Conservation (phyloP, 2,329 filamentous ascomycete genomes). For the Beauveria varroae region DNA sequence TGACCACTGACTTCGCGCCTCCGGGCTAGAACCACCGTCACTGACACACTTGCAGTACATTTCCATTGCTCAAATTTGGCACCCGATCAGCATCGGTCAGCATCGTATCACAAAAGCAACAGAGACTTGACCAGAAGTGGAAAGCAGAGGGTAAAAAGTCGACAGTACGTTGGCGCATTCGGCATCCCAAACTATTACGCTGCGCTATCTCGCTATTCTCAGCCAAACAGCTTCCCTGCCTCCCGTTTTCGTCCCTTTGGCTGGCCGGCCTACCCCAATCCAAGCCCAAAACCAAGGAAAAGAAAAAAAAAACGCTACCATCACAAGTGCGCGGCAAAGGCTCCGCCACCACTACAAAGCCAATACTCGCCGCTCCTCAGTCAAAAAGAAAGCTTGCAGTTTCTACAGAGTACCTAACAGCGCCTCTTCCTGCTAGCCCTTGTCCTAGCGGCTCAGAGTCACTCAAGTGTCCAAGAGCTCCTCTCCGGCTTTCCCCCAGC, state of each 20-base stretch:
- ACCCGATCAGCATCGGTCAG: not conserved
- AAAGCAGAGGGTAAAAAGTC: not conserved
- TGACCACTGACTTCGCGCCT: not conserved
- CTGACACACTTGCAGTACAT: not conserved
- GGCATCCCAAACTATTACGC: not conserved
- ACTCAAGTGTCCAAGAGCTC: not conserved
- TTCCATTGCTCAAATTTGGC: not conserved
- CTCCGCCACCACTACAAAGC: not conserved
- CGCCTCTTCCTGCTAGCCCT: not conserved
- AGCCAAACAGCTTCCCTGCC: not conserved
- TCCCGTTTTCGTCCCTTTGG: not conserved
- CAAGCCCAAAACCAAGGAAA: not conserved
- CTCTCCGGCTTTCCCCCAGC: not conserved
- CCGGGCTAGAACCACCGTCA: not conserved
- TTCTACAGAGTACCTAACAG: not conserved
- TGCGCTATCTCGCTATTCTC: not conserved
- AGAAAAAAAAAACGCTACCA: not conserved
- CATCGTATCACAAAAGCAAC: not conserved
- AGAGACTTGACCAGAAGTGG: not conserved
- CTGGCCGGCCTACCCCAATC: not conserved
- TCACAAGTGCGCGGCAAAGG: not conserved
- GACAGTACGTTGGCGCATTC: not conserved
- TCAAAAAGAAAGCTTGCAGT: not conserved
- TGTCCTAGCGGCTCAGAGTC: not conserved
- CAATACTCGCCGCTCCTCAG: not conserved